Conservation (phyloP, 2,329 filamentous ascomycete genomes). For the Ophiostoma fasciatum region DNA sequence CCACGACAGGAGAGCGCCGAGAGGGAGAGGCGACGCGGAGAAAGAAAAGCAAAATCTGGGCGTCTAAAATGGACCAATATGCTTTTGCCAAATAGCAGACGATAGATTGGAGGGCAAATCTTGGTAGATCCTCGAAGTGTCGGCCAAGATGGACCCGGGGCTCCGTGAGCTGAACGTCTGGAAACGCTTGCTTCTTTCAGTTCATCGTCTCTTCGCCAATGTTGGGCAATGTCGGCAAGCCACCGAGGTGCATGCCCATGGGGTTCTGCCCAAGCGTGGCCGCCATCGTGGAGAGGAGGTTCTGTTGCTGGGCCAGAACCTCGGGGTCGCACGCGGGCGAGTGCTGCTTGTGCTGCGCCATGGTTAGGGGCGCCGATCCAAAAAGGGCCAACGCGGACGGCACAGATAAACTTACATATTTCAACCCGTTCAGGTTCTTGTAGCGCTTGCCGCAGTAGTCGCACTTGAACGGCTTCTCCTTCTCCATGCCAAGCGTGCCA, state of each 20-base stretch:
- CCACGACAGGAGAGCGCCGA: no score
- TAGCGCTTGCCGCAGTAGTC: slow-evolving; percentile 96
- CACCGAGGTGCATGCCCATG: slow-evolving; percentile 20
- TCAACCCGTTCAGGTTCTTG: slow-evolving; percentile 96
- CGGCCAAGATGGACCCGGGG: no score
- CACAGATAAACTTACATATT: slow-evolving; percentile 51
- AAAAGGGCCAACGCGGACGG: slow-evolving; percentile 12
- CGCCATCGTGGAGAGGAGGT: slow-evolving; percentile 20
- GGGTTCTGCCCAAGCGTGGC: slow-evolving; percentile 16
- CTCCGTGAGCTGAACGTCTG: no score
- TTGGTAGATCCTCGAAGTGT: no score
- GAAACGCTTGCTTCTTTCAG: no score
- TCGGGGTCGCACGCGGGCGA: slow-evolving; percentile 85
- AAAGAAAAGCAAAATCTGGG: no score
- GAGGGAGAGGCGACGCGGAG: no score
- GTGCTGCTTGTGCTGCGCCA: slow-evolving; percentile 65
- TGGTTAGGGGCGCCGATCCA: no score
- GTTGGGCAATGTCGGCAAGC: slow-evolving; percentile 19
- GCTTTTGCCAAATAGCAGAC: no score
- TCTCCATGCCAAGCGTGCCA: slow-evolving; percentile 97
- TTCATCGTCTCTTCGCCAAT: slow-evolving; percentile 29
- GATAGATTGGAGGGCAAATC: no score
- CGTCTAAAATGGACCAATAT: no score
- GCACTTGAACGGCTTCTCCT: slow-evolving; percentile 97
- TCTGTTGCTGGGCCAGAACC: slow-evolving; percentile 31